phyloP scores from a whole-genome alignment of 345 rosid species.

The Eucalyptus leucophloia region DNA sequence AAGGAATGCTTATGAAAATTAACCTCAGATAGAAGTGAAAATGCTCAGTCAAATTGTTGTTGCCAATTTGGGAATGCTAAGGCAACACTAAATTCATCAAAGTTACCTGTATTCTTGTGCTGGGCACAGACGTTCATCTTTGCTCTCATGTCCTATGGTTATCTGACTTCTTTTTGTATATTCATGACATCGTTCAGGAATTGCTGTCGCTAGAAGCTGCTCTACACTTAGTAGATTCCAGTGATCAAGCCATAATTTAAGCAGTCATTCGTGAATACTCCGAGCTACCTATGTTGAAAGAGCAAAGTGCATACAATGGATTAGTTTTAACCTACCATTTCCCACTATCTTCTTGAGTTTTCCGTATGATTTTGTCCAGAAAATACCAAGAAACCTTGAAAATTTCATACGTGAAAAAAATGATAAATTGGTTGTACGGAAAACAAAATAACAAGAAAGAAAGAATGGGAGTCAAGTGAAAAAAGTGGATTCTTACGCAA shows the following conservation, averaged over 20 bases:
- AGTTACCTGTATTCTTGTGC: background rate
- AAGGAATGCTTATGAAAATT: background rate
- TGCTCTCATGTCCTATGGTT: background rate
- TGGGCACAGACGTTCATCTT: background rate
- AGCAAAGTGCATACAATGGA: conserved; percentile 48
- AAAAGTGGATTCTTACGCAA: background rate
- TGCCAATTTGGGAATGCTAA: background rate
- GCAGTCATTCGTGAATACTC: conserved; percentile 40
- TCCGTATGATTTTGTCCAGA: background rate
- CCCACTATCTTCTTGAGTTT: background rate
- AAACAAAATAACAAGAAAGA: background rate
- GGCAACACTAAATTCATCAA: background rate
- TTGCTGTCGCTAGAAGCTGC: conserved; percentile 51
- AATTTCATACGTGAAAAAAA: background rate
- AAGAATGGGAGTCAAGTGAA: background rate
- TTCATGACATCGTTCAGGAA: conserved; percentile 24
- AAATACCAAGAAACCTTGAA: background rate
- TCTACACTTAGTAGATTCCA: conserved; percentile 27
- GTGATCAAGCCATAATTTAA: conserved; percentile 35
- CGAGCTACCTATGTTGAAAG: conserved; percentile 43
- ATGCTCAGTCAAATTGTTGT: background rate
- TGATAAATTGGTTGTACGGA: background rate
- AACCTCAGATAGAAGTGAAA: background rate
- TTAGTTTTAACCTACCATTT: conserved; percentile 4
- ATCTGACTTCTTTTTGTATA: background rate